A percentile compares a stretch with the other conserved stretches of the same genome.
Evolutionary conservation across 352 stramenopile species (phyloP).

Genomic region (Globisporangium iwayamae): DNA sequence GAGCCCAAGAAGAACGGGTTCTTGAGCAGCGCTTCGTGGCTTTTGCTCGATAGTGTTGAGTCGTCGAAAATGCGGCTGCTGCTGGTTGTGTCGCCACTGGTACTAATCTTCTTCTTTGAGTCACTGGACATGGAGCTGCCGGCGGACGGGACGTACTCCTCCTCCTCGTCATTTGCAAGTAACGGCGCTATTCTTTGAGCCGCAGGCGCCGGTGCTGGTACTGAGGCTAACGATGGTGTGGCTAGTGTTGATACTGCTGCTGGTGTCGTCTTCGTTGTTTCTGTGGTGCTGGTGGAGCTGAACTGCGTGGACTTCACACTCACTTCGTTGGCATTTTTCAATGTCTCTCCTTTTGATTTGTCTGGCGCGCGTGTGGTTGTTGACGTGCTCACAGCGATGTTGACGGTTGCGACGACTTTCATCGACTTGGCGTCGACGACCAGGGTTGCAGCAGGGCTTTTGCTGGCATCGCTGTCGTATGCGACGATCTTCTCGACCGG

Average conservation of each 20-base stretch:
- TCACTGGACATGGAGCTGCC: neutral
- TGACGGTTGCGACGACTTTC: neutral
- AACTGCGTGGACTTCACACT: neutral
- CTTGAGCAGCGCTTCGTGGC: slow-evolving; percentile 19
- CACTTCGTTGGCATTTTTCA: neutral
- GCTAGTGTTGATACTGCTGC: neutral
- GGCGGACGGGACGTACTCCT: neutral
- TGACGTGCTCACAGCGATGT: neutral
- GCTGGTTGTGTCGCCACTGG: neutral
- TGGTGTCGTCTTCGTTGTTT: neutral
- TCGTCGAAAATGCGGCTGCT: neutral
- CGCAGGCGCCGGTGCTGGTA: neutral
- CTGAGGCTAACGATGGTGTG: too few relatives aligned
- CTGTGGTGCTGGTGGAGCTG: neutral
- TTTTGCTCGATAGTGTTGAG: neutral
- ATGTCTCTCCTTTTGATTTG: neutral
- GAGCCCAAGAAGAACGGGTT: slow-evolving; percentile 40
- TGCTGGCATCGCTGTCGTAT: neutral
- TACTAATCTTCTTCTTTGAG: neutral
- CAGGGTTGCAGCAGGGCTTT: neutral
- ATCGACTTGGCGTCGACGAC: neutral
- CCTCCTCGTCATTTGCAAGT: neutral
- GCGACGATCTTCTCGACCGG: neutral
- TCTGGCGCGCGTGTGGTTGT: neutral
- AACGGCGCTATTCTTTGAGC: neutral